phyloP scores from a whole-genome alignment of 1,284 basidiomycete genomes.

The Gomphus sp. region DNA sequence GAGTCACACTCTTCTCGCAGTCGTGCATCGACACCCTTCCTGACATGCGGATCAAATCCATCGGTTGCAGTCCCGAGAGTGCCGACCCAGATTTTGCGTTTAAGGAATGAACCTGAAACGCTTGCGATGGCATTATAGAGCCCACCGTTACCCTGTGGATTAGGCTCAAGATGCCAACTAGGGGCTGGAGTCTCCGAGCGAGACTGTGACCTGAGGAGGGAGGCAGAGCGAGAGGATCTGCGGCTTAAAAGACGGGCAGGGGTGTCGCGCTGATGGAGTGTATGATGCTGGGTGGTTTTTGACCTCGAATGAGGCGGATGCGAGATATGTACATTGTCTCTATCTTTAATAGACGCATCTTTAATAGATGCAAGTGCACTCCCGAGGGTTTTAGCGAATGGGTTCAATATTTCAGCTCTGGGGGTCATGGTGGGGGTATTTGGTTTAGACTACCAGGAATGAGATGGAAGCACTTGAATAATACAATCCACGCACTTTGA shows the following conservation, averaged over 20 bases:
- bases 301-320: conserved; percentile 14
- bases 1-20: conserved; percentile 50
- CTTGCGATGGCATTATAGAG: conserved; percentile 71
- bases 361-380: no score
- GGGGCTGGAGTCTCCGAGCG: conserved; percentile 12
- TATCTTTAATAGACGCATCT: conserved; percentile 23
- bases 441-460: conserved; percentile 27
- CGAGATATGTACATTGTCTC: background rate
- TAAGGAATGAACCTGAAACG: conserved; percentile 36
- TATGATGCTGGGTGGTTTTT: conserved; percentile 30
- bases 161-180: conserved; percentile 51
- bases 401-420: conserved; percentile 20
- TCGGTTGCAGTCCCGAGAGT: conserved; percentile 66
- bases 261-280: conserved; percentile 24
- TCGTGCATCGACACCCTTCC: conserved; percentile 48
- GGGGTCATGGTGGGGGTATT: conserved; percentile 25
- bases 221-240: conserved; percentile 43
- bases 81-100: conserved; percentile 70
- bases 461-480: background rate
- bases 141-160: conserved; percentile 71
- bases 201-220: conserved; percentile 24
- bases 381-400: conserved; percentile 28
- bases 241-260: conserved; percentile 29
- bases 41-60: conserved; percentile 44
- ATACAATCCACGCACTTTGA: conserved; percentile 35